These are phyloP conservation scores for Quercus rubra DNA, from an alignment of 306 rosid genomes.

Conservation along the genomic window DNA sequence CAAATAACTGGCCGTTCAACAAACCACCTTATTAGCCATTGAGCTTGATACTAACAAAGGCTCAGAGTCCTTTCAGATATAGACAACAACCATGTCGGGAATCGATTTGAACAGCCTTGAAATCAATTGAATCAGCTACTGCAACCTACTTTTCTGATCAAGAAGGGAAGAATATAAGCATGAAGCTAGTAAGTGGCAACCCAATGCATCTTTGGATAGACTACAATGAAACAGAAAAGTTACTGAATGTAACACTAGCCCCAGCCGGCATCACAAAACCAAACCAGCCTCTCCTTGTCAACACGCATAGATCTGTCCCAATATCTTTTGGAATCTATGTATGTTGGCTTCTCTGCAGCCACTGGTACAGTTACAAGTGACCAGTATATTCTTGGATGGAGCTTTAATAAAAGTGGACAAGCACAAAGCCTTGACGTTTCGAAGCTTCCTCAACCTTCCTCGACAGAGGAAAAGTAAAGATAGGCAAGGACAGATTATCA, in stretches of 20 bases:
- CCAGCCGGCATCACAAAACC: background rate
- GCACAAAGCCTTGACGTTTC: slow-evolving; percentile 15
- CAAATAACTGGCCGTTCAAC: background rate
- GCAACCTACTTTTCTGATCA: background rate
- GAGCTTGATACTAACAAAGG: too few relatives aligned
- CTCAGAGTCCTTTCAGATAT: too few relatives aligned
- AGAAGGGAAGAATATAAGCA: background rate
- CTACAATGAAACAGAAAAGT: too few relatives aligned
- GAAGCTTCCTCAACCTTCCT: slow-evolving; percentile 4
- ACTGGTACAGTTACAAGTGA: too few relatives aligned
- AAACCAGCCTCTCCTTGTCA: slow-evolving; percentile 12
- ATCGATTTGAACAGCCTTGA: background rate
- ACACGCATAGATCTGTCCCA: background rate
- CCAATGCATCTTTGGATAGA: slow-evolving; percentile 3
- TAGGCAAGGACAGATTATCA: background rate
- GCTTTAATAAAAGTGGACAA: background rate
- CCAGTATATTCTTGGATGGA: too few relatives aligned
- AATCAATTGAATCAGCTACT: background rate
- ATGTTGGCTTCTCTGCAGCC: slow-evolving; percentile 30
- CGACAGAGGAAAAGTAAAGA: too few relatives aligned
- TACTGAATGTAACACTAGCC: slow-evolving; percentile 14
- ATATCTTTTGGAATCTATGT: slow-evolving; percentile 17
- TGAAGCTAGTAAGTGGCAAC: background rate
- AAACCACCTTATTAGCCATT: background rate
- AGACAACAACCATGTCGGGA: background rate